These are phyloP conservation scores for Agrocybe pediades DNA, from an alignment of 768 basidiomycete genomes.

Conservation along the genomic window DNA sequence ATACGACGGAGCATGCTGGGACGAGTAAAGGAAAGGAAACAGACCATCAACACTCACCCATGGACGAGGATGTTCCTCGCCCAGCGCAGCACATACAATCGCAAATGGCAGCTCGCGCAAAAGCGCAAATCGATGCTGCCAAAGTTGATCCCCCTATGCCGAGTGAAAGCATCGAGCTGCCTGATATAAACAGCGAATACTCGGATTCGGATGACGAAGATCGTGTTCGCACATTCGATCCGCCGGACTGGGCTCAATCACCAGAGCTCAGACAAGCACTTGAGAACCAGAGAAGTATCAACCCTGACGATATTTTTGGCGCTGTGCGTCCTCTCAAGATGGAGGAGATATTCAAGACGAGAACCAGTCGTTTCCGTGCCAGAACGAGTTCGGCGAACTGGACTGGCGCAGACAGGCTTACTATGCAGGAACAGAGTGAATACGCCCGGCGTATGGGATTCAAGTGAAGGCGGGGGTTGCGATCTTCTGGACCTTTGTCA, in stretches of 20 bases:
- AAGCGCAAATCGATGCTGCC: constrained; percentile 66
- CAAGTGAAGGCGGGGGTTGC: constrained; percentile 38
- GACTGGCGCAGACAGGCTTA: constrained; percentile 89
- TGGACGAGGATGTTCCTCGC: constrained; percentile 55
- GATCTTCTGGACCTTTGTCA: too few relatives aligned
- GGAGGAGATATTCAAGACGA: constrained; percentile 88
- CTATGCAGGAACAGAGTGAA: constrained; percentile 79
- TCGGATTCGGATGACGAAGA: constrained; percentile 95
- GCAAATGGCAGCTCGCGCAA: constrained; percentile 73
- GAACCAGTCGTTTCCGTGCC: constrained; percentile 81
- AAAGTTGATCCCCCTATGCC: constrained; percentile 50
- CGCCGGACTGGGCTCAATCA: constrained; percentile 90
- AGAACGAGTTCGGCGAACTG: constrained; percentile 96
- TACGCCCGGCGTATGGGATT: constrained; percentile 94
- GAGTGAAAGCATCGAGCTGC: constrained; percentile 87
- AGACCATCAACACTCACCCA: constrained; percentile 22
- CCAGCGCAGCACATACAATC: constrained; percentile 65
- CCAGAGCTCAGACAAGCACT: constrained; percentile 82
- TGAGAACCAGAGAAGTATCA: constrained; percentile 80
- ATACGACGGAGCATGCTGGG: constrained; percentile 36
- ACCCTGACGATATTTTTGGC: constrained; percentile 92
- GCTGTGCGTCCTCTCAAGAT: constrained; percentile 82
- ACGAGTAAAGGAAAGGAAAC: constrained; percentile 33
- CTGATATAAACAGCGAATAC: constrained; percentile 96
- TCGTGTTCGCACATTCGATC: constrained; percentile 68